Evolutionary conservation across 768 basidiomycete genomes (phyloP), one percentile per base, ranked within the genome.

Genomic region (Hypsizygus marmoreus): DNA sequence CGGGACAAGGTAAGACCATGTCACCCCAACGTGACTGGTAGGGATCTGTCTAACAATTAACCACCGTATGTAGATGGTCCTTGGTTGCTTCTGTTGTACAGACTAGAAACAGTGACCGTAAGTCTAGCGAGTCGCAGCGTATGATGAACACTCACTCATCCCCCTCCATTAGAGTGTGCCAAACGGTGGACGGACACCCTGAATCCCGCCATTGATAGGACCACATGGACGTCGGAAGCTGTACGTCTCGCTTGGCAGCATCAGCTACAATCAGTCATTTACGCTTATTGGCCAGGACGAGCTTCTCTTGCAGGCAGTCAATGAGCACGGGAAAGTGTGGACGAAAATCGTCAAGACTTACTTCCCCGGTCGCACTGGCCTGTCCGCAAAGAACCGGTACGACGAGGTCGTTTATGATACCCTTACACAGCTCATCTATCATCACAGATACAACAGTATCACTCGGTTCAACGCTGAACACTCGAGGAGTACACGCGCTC

Each of bases 101-200:
- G 50, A 76, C 77, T 4, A 64, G 80, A 35, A 81, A 81, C 56
- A 80, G 77, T 57, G 79, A 80, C 55, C 80, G 80, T 81, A 67
- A 49, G 80, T 69, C 14, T 42, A 14, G 42, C 22, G n/a, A 31
- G 17, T 43, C 13, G 24, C 44, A 3, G 28, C 23, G 17, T 10
- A 6, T 19, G 6, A 11, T 12, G 19, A 16, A 25, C 31, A 16
- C 47, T 61, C 40, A 57, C 52, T 54, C 12, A 46, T 43, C 8
- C 16, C 45, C 43, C 52, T n/a, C n/a, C n/a, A n/a, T n/a, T n/a
- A 79, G 80, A 82, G 66, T 82, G 79, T 53, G 78, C 80, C 25
- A 82, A 81, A 55, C 76, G 79, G 10, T 82, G 80, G 80, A 77
- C 77, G 12, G 80, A 82, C 59, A 80, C 80, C 6, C 61, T 82